phyloP scores from a whole-genome alignment of 2,329 filamentous ascomycete species.

The Bipolaris sorokiniana region DNA sequence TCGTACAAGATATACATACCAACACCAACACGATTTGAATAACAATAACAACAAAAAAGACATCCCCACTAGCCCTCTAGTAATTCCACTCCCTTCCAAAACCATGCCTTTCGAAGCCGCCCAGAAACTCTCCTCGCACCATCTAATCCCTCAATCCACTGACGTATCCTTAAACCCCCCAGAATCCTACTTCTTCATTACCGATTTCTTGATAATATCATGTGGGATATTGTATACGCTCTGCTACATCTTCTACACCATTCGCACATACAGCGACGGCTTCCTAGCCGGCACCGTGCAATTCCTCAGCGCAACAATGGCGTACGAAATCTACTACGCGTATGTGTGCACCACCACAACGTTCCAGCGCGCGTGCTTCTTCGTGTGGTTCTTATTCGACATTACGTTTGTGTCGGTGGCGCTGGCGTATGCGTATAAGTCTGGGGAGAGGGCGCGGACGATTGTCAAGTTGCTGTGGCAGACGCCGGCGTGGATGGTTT shows the following conservation, averaged over 20 bases:
- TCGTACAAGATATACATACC: too few species aligned
- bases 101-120: constrained; percentile 43
- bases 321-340: constrained; percentile 52
- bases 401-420: constrained; percentile 45
- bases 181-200: constrained; percentile 51
- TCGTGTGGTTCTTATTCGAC: constrained; percentile 50
- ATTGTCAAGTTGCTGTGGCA: constrained; percentile 35
- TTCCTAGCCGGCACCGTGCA: constrained; percentile 42
- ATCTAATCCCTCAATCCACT: constrained; percentile 60
- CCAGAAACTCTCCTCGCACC: constrained; percentile 48
- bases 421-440: constrained; percentile 37
- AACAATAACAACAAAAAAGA: too few species aligned
- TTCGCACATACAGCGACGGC: constrained; percentile 46
- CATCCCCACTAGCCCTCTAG: too few species aligned
- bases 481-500: constrained; percentile 35
- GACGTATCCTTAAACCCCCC: constrained; percentile 51
- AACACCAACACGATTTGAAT: too few species aligned
- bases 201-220: constrained; percentile 50
- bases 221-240: constrained; percentile 51
- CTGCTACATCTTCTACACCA: constrained; percentile 52
- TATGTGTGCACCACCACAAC: constrained; percentile 43
- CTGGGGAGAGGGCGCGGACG: constrained; percentile 28
- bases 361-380: constrained; percentile 46
- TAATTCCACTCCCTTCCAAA: too few species aligned
- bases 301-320: constrained; percentile 44